A percentile compares a stretch with the other conserved stretches of the same genome.
Evolutionary conservation across 2,329 filamentous ascomycete genomes (phyloP).

Genomic region (Beauveria sp.): DNA sequence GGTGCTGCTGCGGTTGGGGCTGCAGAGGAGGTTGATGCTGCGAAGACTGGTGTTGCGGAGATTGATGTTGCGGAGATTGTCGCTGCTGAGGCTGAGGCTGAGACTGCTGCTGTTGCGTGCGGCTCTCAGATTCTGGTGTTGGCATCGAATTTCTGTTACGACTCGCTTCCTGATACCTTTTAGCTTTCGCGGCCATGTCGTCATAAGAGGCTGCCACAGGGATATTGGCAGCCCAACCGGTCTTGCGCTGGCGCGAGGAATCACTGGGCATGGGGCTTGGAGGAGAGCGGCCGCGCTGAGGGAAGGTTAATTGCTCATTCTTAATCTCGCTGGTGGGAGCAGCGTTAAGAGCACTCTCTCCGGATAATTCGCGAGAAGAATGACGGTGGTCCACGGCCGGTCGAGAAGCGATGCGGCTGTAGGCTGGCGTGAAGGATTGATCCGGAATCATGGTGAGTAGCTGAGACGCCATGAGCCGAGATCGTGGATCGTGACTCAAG

Average conservation of each 20-base stretch:
- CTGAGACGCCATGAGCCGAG: constrained; percentile 64
- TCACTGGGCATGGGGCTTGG: constrained; percentile 13
- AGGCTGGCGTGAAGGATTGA: neutral
- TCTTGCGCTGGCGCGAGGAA: constrained; percentile 2
- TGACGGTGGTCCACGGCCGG: neutral
- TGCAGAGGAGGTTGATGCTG: neutral
- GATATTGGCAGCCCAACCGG: neutral
- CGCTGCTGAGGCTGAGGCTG: neutral
- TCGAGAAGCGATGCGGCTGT: constrained; percentile 1
- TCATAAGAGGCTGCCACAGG: neutral
- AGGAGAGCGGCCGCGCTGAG: constrained; percentile 12
- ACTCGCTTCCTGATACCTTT: neutral
- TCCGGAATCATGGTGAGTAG: constrained; percentile 56
- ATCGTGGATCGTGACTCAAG: constrained; percentile 64
- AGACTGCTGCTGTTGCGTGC: neutral
- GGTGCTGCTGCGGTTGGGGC: neutral
- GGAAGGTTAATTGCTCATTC: constrained; percentile 10
- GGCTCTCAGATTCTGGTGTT: neutral
- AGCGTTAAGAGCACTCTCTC: neutral
- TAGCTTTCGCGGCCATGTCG: neutral
- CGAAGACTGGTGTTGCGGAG: neutral
- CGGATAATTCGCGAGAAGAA: neutral
- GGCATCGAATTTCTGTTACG: constrained; percentile 5
- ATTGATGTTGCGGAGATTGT: neutral
- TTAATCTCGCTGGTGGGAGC: neutral